Evolutionary conservation across 345 rosid genomes (phyloP), one percentile per base, ranked within the genome.

Genomic region (Abelmoschus esculentus): DNA sequence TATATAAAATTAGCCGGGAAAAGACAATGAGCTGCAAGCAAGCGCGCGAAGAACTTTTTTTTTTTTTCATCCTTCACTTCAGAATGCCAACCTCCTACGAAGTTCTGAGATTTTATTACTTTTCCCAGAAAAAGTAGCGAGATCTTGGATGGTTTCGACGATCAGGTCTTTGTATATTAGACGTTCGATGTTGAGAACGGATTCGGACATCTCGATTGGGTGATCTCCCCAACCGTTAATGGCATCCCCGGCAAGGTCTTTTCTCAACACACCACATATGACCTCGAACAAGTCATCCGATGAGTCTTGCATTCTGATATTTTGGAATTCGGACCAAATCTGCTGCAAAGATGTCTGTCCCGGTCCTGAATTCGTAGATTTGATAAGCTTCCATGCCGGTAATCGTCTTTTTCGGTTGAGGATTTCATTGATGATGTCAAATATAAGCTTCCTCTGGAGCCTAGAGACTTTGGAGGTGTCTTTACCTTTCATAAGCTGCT

Each of bases 91-190:
- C 26, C 26, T 22, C 26, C 95, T 83, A 34, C 91, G 73, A 15
- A 72, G 80, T 68, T 67, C 71, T 52, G 70, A 26, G 8, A 66
- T 54, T 28, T 70, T 76, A 61, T 66, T 62, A 59, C 68, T 59
- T 22, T 73, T 78, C 29, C 82, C 59, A 52, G 80, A 63, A 31
- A 76, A 66, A 28, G 79, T 69, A 64, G 86, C 92, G 26, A 91
- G 82, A 77, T 88, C 87, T 17, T 76, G 54, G 75, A 93, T 91
- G 36, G 96, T 86, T 76, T 93, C 99, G 12, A 88, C 85, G 70
- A 93, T 85, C 73, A 93, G 75, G 72, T 93, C 97, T 84, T 89
- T 93, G 75, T 87, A 91, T 22, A 93, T 71, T 34, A 88, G 80
- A 63, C 99, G 77, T 69, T 93, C 99, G 1, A 91, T 79, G 66